Evolutionary conservation across 1,139 yeast genomes (phyloP).

Genomic region (Geotrichum bryndzae): DNA sequence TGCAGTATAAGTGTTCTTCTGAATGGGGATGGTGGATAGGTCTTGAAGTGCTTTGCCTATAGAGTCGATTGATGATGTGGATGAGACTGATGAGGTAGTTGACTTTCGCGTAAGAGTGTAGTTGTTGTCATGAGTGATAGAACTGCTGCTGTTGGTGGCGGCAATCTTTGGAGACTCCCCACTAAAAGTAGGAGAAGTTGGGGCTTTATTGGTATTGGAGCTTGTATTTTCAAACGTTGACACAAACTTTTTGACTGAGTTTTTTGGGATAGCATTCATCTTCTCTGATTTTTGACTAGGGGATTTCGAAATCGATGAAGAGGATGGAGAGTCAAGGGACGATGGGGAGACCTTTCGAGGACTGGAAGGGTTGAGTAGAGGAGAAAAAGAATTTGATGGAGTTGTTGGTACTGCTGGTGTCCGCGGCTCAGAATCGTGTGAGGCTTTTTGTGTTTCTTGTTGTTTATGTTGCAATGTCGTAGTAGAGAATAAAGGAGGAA

Average conservation of each 20-base stretch:
- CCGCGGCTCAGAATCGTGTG: not conserved
- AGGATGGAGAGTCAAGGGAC: not conserved
- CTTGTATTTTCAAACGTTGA: slow-evolving; percentile 3
- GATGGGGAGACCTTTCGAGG: not conserved
- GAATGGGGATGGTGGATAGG: slow-evolving; percentile 3
- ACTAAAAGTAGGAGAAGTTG: not conserved
- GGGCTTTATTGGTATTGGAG: not conserved
- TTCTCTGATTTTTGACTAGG: not conserved
- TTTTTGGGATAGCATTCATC: not conserved
- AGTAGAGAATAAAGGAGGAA: too few species aligned
- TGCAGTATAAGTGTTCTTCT: not conserved
- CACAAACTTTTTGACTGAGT: slow-evolving; percentile 8
- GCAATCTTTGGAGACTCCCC: not conserved
- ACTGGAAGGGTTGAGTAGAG: not conserved
- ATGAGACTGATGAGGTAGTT: slow-evolving; percentile 1
- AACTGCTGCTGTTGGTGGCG: not conserved
- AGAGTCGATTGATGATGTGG: slow-evolving; percentile 1
- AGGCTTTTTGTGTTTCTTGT: not conserved
- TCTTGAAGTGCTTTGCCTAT: slow-evolving; percentile 7
- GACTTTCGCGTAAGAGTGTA: not conserved
- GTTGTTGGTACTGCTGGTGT: not conserved
- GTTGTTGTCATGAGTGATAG: not conserved
- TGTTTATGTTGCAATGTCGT: not conserved
- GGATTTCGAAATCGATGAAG: not conserved
- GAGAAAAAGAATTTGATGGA: not conserved